Conservation (phyloP, 1,284 basidiomycete species). For the Trichosporon inkin region DNA sequence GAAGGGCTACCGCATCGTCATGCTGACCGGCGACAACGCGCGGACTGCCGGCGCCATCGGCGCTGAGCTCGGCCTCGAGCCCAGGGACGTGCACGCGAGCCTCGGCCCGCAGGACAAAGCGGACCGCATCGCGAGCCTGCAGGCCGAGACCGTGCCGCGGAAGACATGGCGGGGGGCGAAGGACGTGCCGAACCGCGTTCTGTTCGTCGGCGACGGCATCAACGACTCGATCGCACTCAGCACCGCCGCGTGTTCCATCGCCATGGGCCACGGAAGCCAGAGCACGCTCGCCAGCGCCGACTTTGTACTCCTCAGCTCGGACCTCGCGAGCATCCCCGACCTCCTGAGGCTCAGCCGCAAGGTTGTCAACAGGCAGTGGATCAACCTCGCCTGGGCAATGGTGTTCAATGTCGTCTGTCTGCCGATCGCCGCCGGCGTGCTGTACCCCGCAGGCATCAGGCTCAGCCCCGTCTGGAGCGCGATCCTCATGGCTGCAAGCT, state of each 20-base stretch:
- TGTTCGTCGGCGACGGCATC: constrained; percentile 98
- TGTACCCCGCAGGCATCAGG: constrained; percentile 78
- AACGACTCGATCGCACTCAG: constrained; percentile 97
- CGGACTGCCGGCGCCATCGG: constrained; percentile 80
- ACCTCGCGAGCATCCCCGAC: constrained; percentile 91
- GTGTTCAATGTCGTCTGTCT: constrained; percentile 90
- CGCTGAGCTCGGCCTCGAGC: constrained; percentile 72
- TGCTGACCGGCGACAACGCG: constrained; percentile 86
- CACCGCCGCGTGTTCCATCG: constrained; percentile 89
- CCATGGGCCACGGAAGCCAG: constrained; percentile 92
- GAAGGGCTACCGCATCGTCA: constrained; percentile 83
- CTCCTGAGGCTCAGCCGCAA: constrained; percentile 81
- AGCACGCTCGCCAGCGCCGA: constrained; percentile 97
- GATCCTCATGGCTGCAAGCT: constrained; percentile 97
- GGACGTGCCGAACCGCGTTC: constrained; percentile 65
- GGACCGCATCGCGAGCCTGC: constrained; percentile 13
- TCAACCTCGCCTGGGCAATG: constrained; percentile 85
- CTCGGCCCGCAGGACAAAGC: constrained; percentile 94
- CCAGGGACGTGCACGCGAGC: constrained; percentile 74
- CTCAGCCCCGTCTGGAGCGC: constrained; percentile 98
- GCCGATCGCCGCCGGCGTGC: constrained; percentile 95
- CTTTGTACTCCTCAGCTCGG: constrained; percentile 93
- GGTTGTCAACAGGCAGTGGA: constrained; percentile 82
- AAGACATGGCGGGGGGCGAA: constrained; percentile 50
- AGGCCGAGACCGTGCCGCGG: constrained; percentile 2